Evolutionary conservation across 163 green algal species (phyloP), one percentile per base, ranked within the genome.

Genomic region (Chloroidium sp.): DNA sequence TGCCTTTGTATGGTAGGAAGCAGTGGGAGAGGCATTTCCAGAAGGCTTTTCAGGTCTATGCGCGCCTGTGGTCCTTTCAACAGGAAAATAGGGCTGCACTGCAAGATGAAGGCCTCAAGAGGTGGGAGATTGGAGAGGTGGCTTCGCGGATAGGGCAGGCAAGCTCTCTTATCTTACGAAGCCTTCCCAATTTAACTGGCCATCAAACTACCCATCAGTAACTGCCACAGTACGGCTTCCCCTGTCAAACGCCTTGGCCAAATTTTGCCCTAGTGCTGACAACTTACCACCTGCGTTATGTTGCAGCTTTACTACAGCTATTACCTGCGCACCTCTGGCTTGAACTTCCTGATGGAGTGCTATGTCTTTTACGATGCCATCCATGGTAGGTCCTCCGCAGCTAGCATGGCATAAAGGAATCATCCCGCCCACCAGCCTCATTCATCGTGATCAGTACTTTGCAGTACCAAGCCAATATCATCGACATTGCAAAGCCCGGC

Each of bases 321-420:
- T 74, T 93, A 91, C 84, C 84, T 93, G 72, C 86, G 90, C 10
- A 92, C 87, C 14, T 84, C 82, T 14, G 86, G 91, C 68, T 84
- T 85, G 12, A 75, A 77, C n/a, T 90, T 86, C 62, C 84, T 94
- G 64, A 75, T 88, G 36, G 90, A 94, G 82, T 82, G 83, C 4
- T 91, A 91, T 78, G 84, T 88, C 14, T 94, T 94, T 76, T 94
- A 94, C 80, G 89, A 94, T 76, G 90, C 90, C 62, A 90, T 94
- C 76, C 82, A 83, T 69, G 86, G 78, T 72, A 10, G 6, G 64
- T 6, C 64, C 6, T 6, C 64, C 8, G 64, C 64, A 36, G 36
- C 36, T 36, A 36, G 36, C 36, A 36, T 36, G 36, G 36, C 36
- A 36, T 36, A 36, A 36, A 36, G 36, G 36, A 36, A 36, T 36